Evolutionary conservation across 192 early-diverging fungal genomes (phyloP), one percentile per base, ranked within the genome.

Genomic region (Pecoramyces ruminantium): DNA sequence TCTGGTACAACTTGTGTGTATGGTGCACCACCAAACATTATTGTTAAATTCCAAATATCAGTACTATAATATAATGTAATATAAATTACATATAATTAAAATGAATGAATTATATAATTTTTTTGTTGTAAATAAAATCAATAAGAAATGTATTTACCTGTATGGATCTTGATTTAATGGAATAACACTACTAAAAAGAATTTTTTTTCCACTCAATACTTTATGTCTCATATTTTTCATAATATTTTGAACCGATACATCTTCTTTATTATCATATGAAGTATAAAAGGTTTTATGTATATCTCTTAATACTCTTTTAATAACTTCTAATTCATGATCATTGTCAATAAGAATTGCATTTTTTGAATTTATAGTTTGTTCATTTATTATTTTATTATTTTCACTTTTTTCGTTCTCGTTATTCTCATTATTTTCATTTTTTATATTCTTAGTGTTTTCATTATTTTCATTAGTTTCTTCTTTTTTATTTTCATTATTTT

Each of bases 161-260:
- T 18, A 13, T 11, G 84, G 83, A 40, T 91, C 88, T 30, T 90
- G 85, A 2, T 87, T 86, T 15, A 92, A 84, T 13, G 94, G 94
- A 42, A 99, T 95, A 4, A 96, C 90, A 13, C 92, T 88, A 28
- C 92, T 93, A 78, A 99, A 97, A 2, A 94, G 88, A 38, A 99
- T 81, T 14, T 89, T 84, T 4, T 89, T 83, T 9, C 93, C 94
- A 29, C 83, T 78, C 21, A 99, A 83, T 0, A 97, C 91, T 4
- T 83, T 80, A 6, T 77, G 81, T 81, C 93, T 94, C 83, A 93
- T 86, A 13, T 77, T 30, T 9, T 87, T 85, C 78, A 97, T 88
- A 17, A 97, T 86, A 14, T 78, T 80, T 25, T 91, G 85, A 58
- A 21, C 78, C 1, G 28, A 51, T 58, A 28, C 12, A 38, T 29